Evolutionary conservation across 768 basidiomycete genomes (phyloP).

Genomic region (Kwoniella dejecticola): DNA sequence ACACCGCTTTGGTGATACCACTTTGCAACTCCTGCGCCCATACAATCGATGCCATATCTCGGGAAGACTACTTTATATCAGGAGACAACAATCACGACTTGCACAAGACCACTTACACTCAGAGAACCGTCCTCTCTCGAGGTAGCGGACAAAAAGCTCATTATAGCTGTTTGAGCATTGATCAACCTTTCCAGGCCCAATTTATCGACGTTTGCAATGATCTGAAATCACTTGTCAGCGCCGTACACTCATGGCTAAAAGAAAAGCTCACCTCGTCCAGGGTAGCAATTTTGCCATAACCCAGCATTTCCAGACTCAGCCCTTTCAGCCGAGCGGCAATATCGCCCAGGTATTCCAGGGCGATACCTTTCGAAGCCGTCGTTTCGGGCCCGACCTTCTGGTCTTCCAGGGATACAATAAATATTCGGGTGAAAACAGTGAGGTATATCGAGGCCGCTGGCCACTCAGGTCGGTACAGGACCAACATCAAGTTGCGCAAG

Average conservation of each 20-base stretch:
- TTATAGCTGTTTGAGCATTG: conserved; percentile 25
- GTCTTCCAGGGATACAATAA: conserved; percentile 84
- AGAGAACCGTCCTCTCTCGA: conserved; percentile 34
- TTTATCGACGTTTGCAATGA: conserved; percentile 32
- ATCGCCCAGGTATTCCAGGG: conserved; percentile 89
- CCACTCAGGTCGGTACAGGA: conserved; percentile 96
- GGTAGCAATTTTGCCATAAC: conserved; percentile 49
- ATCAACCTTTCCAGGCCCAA: conserved; percentile 9
- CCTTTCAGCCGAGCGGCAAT: conserved; percentile 75
- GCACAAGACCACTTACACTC: conserved; percentile 22
- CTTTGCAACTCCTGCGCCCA: conserved; percentile 82
- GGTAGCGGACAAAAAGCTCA: conserved; percentile 23
- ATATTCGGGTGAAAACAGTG: conserved; percentile 75
- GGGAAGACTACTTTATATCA: conserved; percentile 65
- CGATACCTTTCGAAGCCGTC: conserved; percentile 83
- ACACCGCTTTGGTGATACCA: conserved; percentile 65
- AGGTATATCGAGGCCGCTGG: conserved; percentile 84
- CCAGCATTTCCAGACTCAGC: conserved; percentile 45
- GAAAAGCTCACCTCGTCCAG: conserved; percentile 68
- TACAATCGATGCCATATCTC: conserved; percentile 74
- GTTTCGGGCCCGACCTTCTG: conserved; percentile 71
- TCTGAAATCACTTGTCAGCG: conserved; percentile 6
- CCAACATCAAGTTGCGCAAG: conserved; percentile 79
- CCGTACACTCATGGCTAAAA: conserved; percentile 60
- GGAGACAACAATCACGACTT: neutral